Conservation (phyloP, 768 basidiomycete genomes). For the Glaciozyma antarctica region DNA sequence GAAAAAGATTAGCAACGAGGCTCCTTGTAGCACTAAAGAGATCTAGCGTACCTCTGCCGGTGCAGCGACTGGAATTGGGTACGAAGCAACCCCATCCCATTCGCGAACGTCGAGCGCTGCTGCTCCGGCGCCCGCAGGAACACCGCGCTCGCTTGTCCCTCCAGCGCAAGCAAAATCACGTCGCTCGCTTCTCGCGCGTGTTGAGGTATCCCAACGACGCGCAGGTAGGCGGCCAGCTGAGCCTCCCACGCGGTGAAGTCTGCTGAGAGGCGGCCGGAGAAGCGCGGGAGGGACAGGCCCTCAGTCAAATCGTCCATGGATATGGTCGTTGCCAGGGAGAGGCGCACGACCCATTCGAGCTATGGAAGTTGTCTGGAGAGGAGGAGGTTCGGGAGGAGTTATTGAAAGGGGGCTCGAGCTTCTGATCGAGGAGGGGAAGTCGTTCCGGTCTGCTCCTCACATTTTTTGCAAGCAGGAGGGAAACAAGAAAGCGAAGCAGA, state of each 20-base stretch:
- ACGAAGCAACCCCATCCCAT: not conserved
- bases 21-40: too few species aligned
- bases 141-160: not conserved
- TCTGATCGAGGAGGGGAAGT: not conserved
- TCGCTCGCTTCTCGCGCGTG: not conserved
- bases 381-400: not conserved
- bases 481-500: too few species aligned
- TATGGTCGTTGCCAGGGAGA: not conserved
- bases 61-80: not conserved
- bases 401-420: not conserved
- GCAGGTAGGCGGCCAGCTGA: not conserved
- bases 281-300: not conserved
- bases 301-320: not conserved
- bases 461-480: too few species aligned
- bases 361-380: not conserved
- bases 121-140: not conserved
- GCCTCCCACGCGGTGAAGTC: not conserved
- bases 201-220: not conserved
- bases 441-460: too few species aligned
- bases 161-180: not conserved
- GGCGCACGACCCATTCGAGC: not conserved
- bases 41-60: not conserved
- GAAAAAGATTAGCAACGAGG: too few species aligned
- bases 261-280: not conserved
- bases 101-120: not conserved